A percentile compares a stretch with the other conserved stretches of the same genome.
phyloP scores from a whole-genome alignment of 345 rosid genomes.

The Noccaea caerulescens region DNA sequence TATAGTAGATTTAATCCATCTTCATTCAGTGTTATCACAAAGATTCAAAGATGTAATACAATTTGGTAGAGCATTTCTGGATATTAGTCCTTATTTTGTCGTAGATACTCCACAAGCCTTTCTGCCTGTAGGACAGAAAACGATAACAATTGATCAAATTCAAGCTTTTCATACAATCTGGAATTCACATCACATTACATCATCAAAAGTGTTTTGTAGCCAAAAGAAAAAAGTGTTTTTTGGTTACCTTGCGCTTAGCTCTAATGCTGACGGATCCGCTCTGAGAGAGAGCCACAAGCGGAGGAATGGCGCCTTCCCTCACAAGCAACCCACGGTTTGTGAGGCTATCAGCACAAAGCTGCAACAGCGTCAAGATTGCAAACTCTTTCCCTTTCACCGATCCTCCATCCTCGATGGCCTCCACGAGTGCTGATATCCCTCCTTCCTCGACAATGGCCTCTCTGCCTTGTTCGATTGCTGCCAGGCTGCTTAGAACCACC shows the following conservation, averaged over 20 bases:
- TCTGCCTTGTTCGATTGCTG: constrained; percentile 70
- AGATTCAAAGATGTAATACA: too few relatives aligned
- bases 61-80: too few relatives aligned
- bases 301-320: constrained; percentile 98
- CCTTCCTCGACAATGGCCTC: constrained; percentile 86
- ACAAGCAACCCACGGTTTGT: constrained; percentile 87
- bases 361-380: constrained; percentile 79
- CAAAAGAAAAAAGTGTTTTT: background rate
- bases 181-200: background rate
- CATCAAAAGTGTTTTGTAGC: background rate
- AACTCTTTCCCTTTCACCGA: constrained; percentile 87
- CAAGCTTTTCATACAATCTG: constrained; percentile 15
- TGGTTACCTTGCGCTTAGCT: constrained; percentile 90
- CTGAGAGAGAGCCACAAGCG: constrained; percentile 91
- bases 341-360: constrained; percentile 71
- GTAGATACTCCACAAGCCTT: constrained; percentile 75
- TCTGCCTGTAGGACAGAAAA: constrained; percentile 71
- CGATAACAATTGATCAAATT: background rate
- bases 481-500: constrained; percentile 85
- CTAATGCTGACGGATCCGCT: constrained; percentile 63
- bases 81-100: constrained; percentile 15
- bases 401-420: constrained; percentile 92
- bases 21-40: too few relatives aligned
- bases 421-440: constrained; percentile 88
- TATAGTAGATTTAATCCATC: too few relatives aligned